phyloP scores from a whole-genome alignment of 768 basidiomycete genomes.

The Cyclocybe cylindracea region DNA sequence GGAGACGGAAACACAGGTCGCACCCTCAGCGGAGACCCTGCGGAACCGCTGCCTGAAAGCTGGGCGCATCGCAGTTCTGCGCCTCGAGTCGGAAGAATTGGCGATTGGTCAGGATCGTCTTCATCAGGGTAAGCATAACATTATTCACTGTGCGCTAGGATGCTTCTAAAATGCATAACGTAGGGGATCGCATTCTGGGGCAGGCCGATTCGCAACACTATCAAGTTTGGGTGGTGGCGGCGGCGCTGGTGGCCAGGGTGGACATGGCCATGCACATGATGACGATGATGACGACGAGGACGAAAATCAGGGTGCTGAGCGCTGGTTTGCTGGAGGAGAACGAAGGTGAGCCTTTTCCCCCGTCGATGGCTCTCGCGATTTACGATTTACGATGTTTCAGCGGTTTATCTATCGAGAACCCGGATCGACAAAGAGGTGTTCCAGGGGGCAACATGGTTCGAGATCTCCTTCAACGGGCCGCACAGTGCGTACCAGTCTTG shows the following conservation, averaged over 20 bases:
- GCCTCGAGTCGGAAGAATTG: conserved; percentile 53
- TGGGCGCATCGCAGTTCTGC: conserved; percentile 40
- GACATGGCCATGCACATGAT: conserved; percentile 33
- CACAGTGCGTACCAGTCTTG: conserved; percentile 54
- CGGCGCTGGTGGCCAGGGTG: conserved; percentile 16
- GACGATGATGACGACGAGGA: conserved; percentile 56
- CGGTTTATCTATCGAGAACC: conserved; percentile 88
- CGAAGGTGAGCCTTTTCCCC: conserved; percentile 56
- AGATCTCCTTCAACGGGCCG: conserved; percentile 79
- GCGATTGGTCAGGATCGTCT: conserved; percentile 41
- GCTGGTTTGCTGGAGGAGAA: conserved; percentile 94
- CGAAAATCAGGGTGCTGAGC: conserved; percentile 54
- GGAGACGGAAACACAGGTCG: conserved; percentile 38
- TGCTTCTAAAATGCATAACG: background rate
- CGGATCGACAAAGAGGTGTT: conserved; percentile 47
- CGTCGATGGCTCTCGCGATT: background rate
- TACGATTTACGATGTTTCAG: conserved; percentile 37
- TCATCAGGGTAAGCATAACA: conserved; percentile 25
- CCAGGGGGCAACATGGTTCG: conserved; percentile 65
- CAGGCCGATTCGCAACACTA: conserved; percentile 30
- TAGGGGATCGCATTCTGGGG: conserved; percentile 14
- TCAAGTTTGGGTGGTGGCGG: conserved; percentile 21
- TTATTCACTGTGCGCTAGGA: background rate
- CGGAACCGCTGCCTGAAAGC: conserved; percentile 47
- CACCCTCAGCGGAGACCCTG: conserved; percentile 48